Evolutionary conservation across 2,329 filamentous ascomycete genomes (phyloP), one percentile per base, ranked within the genome.

Genomic region (Stromatinia cepivora): DNA sequence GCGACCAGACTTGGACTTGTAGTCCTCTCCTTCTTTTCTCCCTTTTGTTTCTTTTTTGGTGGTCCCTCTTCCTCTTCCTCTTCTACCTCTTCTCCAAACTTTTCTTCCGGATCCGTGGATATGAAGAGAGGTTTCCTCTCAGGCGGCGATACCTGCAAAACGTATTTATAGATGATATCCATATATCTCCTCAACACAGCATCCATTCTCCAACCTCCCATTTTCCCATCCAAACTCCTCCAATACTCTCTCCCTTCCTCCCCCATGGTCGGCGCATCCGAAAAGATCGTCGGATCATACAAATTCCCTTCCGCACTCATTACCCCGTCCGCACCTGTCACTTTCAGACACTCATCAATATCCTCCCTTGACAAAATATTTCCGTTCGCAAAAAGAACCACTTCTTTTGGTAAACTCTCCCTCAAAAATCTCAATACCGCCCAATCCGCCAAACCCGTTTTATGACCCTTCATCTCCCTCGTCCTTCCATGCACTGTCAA

Each of bases 291-390:
- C 0, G 95, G 95, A 77, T 99, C 93, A 77, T 93, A 94, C 0
- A 99, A 85, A 78, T 97, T 97, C 0, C 93, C 95, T 80, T 99
- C 95, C 7, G 95, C 95, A 74, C 91, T 94, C 95, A 99, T 98
- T 65, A 99, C 88, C 25, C 87, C 95, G 79, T 99, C 95, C 1
- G 90, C 94, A 0, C 94, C 93, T 0, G 95, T 99, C 6, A 85
- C 92, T 63, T 88, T 86, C 28, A 99, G 82, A 77, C 94, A 98
- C 28, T 82, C 82, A 64, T 90, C 86, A 15, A 99, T 83, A 78
- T 99, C 94, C 0, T 84, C 89, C 70, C 90, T 85, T 78, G 92
- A 90, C 70, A 99, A 82, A 48, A 97, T 90, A 77, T 99, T 99
- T 17, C 95, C 95, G 79, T 99, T 99, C 4, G 95, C 95, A 78